A percentile compares a stretch with the other conserved stretches of the same genome.
Conservation (phyloP, 2,329 filamentous ascomycete genomes). For the Fusarium transvaalense region DNA sequence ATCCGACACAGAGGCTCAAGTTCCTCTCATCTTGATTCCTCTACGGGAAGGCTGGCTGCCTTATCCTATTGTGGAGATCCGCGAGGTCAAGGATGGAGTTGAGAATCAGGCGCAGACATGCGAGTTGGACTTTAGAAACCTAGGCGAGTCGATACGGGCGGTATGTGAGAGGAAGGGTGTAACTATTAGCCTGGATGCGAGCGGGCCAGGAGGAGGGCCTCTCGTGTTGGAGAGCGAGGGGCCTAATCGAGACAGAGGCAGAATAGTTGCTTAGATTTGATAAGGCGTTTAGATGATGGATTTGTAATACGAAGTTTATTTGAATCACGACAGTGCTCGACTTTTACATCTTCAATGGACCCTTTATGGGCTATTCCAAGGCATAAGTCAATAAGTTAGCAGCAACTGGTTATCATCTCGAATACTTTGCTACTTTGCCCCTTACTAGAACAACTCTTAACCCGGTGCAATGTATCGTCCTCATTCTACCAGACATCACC, state of each 20-base stretch:
- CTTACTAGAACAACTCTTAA: background rate
- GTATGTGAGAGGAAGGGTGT: conserved; percentile 77
- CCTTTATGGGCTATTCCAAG: too few species aligned
- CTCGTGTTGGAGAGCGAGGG: conserved; percentile 74
- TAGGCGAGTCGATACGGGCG: conserved; percentile 82
- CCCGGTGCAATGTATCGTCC: background rate
- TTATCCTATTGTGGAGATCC: conserved; percentile 83
- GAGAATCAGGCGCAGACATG: conserved; percentile 59
- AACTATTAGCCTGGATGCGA: conserved; percentile 78
- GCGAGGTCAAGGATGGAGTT: conserved; percentile 63
- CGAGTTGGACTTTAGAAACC: conserved; percentile 84
- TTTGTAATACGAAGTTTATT: conserved; percentile 3
- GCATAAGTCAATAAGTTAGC: background rate
- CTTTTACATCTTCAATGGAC: background rate
- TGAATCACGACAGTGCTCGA: background rate
- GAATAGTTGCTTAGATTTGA: conserved; percentile 53
- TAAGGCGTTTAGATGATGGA: conserved; percentile 7
- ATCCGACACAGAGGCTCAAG: conserved; percentile 65
- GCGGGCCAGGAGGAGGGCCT: conserved; percentile 73
- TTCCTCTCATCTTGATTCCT: conserved; percentile 83
- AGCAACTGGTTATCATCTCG: background rate
- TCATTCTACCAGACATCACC: background rate
- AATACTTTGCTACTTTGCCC: too few species aligned
- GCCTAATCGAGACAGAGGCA: conserved; percentile 48
- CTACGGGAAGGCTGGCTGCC: conserved; percentile 82